These are phyloP conservation scores for Penicillium sp. DNA, from an alignment of 2,329 filamentous ascomycete species.

Conservation along the genomic window DNA sequence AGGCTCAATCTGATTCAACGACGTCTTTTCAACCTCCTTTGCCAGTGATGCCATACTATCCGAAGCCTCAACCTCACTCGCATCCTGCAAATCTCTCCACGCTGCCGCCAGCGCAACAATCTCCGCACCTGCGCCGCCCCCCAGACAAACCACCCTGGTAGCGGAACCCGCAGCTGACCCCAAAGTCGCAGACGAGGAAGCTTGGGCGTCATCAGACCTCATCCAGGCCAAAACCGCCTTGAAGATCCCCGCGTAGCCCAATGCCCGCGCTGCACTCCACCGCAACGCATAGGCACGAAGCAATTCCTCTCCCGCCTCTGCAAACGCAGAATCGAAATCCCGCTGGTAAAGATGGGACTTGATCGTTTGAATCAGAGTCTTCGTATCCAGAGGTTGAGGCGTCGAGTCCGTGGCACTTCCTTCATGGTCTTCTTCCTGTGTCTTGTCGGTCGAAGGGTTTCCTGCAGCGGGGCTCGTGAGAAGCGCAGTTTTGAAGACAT, in stretches of 20 bases:
- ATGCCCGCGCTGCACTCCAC: constrained; percentile 81
- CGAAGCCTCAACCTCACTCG: constrained; percentile 1
- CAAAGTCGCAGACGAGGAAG: neutral
- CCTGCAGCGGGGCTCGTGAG: constrained; percentile 18
- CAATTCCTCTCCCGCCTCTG: constrained; percentile 55
- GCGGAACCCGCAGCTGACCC: neutral
- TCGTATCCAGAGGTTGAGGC: constrained; percentile 30
- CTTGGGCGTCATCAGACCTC: neutral
- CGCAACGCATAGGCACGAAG: constrained; percentile 78
- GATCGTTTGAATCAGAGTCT: constrained; percentile 64
- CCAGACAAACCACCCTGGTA: constrained; percentile 50
- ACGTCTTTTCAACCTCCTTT: constrained; percentile 12
- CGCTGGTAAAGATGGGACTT: constrained; percentile 81
- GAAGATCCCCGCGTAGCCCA: constrained; percentile 69
- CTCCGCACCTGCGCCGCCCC: constrained; percentile 62
- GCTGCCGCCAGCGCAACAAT: constrained; percentile 58
- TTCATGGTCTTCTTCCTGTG: neutral
- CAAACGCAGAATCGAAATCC: constrained; percentile 76
- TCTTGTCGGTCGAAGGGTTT: neutral
- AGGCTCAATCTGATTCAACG: constrained; percentile 10
- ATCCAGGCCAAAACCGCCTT: constrained; percentile 29
- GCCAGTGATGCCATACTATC: constrained; percentile 7
- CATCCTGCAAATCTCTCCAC: constrained; percentile 33
- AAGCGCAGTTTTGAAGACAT: constrained; percentile 67
- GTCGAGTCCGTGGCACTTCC: neutral